Conservation (phyloP, 306 rosid genomes). For the Gleditsia sinensis region DNA sequence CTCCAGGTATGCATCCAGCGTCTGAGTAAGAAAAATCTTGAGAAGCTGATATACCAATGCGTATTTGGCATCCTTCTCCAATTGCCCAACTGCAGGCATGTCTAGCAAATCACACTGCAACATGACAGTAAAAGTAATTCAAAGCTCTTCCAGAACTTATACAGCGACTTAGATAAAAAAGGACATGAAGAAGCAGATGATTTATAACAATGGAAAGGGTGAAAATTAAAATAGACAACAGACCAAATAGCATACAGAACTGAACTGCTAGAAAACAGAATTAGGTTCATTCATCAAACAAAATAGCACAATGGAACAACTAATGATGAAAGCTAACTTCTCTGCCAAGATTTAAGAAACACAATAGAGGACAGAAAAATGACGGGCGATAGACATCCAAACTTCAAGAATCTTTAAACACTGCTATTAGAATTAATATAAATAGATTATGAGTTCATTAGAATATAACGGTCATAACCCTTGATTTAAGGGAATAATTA, state of each 20-base stretch:
- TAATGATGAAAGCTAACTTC: background rate
- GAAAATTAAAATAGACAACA: background rate
- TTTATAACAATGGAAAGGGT: background rate
- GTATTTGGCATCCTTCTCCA: conserved; percentile 90
- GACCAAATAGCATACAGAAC: conserved; percentile 3
- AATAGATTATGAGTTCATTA: too few relatives aligned
- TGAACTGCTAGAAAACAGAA: background rate
- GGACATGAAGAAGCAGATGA: background rate
- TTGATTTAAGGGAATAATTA: too few relatives aligned
- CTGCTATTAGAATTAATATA: too few relatives aligned
- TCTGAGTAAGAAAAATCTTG: conserved; percentile 78
- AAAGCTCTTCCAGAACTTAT: conserved; percentile 12
- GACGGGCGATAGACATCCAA: background rate
- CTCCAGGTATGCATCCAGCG: conserved; percentile 82
- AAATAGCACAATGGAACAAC: background rate
- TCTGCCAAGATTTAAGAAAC: background rate
- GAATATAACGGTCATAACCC: too few relatives aligned
- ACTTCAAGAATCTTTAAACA: background rate
- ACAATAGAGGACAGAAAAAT: background rate
- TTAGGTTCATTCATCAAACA: background rate
- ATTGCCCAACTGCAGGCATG: conserved; percentile 77
- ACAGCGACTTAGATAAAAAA: background rate
- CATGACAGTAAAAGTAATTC: conserved; percentile 19
- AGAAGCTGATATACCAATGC: conserved; percentile 80
- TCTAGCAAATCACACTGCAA: conserved; percentile 89